Evolutionary conservation across 352 stramenopile genomes (phyloP), one percentile per base, ranked within the genome.

Genomic region (Globisporangium cederbergense): DNA sequence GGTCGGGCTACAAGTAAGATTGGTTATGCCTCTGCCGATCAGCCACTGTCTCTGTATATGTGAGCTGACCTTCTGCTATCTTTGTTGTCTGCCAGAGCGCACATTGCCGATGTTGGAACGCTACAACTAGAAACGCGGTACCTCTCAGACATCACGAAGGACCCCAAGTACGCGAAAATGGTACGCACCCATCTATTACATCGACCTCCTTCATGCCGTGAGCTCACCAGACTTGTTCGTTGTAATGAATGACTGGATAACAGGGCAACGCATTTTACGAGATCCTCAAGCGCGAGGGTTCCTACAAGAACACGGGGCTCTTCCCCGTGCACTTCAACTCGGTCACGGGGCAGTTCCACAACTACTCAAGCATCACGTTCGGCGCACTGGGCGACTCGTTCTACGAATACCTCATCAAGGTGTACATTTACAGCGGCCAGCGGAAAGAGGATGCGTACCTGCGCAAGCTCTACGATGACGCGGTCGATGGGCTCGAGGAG

Each of bases 351-450:
- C 68, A 70, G 32, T 88, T 83, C 62, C 57, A 65, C 32, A 62
- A 60, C 50, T 58, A 43, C 20, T 74, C 52, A 43, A 66, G 57
- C n/a, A 79, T 98, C 59, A 97, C 91, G 11, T 91, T 99, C 68
- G 97, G 97, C 42, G 96, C 96, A 11, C 88, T 97, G 49, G 93
- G 90, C 11, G 98, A 99, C 72, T 98, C 89, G 14, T 97, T 98
- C 69, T 99, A 99, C 73, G 97, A 99, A 77, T 99, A 99, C 74
- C 76, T 99, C 58, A 73, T 99, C 45, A 99, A 99, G 77, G 81
- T 97, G 42, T 99, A 93, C 79, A 71, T 99, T n/a, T 97, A 98
- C 80, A 97, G 92, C 46, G 95, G 94, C 45, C 89, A 89, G 63
- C 72, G 72, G 9, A 25, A 73, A 16, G 62, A 91, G 32, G 89